phyloP scores from a whole-genome alignment of 2,329 filamentous ascomycete species.

The Clarireedia homoeocarpa region DNA sequence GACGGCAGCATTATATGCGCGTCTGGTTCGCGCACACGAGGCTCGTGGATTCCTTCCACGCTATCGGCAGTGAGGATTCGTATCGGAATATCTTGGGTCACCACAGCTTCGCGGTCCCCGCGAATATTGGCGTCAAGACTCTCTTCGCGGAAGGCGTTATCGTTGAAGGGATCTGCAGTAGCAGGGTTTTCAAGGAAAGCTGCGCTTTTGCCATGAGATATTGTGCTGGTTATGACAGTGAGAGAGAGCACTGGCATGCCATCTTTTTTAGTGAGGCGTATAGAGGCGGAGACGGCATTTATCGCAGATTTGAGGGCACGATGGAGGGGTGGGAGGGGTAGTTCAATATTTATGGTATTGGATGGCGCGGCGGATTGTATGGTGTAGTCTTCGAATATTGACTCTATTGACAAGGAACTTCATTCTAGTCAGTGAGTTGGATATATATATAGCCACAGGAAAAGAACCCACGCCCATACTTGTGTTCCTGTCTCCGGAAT shows the following conservation, averaged over 20 bases:
- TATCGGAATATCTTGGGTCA: slow-evolving; percentile 95
- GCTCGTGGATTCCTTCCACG: slow-evolving; percentile 92
- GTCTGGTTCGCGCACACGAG: slow-evolving; percentile 81
- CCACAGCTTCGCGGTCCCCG: slow-evolving; percentile 77
- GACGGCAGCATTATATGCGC: slow-evolving; percentile 89
- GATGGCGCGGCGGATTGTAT: slow-evolving; percentile 74
- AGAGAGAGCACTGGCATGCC: slow-evolving; percentile 79
- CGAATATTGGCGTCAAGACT: slow-evolving; percentile 47
- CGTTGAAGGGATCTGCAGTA: slow-evolving; percentile 38
- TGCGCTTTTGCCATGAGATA: slow-evolving; percentile 38
- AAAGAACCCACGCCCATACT: slow-evolving; percentile 77
- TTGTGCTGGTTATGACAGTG: slow-evolving; percentile 75
- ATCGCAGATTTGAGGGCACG: slow-evolving; percentile 86
- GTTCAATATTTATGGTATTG: slow-evolving; percentile 94
- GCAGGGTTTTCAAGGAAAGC: slow-evolving; percentile 23
- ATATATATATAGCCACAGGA: neutral
- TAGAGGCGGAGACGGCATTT: slow-evolving; percentile 70
- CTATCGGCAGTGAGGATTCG: slow-evolving; percentile 75
- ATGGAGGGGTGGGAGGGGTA: slow-evolving; percentile 80
- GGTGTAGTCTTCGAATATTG: slow-evolving; percentile 79
- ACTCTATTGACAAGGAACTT: slow-evolving; percentile 59
- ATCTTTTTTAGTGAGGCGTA: slow-evolving; percentile 90
- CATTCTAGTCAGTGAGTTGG: slow-evolving; percentile 24
- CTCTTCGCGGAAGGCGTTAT: slow-evolving; percentile 40
- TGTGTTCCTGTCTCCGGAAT: slow-evolving; percentile 92